phyloP scores from a whole-genome alignment of 768 basidiomycete species.

The Mycena filopes region DNA sequence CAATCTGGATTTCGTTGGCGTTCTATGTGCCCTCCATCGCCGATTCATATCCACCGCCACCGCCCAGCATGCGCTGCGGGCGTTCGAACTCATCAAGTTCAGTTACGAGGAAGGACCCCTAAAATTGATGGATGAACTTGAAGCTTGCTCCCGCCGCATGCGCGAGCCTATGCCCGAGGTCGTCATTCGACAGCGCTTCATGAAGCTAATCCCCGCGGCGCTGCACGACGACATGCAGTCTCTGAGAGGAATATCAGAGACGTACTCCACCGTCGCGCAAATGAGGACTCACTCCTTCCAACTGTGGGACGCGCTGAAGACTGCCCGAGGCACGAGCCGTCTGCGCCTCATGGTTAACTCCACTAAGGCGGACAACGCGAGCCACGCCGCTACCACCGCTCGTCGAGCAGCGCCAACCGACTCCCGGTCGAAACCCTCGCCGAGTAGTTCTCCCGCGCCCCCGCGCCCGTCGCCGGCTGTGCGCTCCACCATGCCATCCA shows the following conservation, averaged over 20 bases:
- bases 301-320: too few species aligned
- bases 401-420: too few species aligned
- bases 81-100: background rate
- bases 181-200: too few species aligned
- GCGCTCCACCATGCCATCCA: too few species aligned
- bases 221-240: background rate
- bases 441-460: too few species aligned
- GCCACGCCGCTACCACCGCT: too few species aligned
- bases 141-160: too few species aligned
- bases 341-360: background rate
- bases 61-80: background rate
- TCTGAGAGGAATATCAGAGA: background rate
- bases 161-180: too few species aligned
- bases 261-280: background rate
- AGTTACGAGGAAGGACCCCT: background rate
- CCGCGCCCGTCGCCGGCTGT: too few species aligned
- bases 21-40: background rate
- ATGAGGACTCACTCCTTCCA: background rate
- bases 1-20: background rate
- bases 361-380: too few species aligned
- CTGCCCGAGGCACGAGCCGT: background rate
- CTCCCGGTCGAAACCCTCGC: background rate
- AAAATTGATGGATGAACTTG: slow-evolving; percentile 8
- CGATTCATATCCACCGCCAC: slow-evolving; percentile 3
- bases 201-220: background rate